Evolutionary conservation across 1,284 basidiomycete species (phyloP).

Genomic region (Paramarasmius palmivorus): DNA sequence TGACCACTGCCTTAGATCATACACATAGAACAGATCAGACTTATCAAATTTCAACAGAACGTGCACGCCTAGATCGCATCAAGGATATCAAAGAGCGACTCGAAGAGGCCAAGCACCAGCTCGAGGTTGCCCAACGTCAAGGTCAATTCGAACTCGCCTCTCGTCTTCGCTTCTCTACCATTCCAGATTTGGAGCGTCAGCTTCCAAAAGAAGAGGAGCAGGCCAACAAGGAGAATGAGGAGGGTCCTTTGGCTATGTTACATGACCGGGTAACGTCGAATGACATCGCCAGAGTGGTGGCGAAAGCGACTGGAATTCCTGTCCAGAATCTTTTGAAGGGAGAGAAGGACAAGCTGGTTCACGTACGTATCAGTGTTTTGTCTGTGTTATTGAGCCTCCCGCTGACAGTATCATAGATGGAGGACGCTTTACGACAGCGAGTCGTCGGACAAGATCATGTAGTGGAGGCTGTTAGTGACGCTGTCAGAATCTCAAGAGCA

Average conservation of each 20-base stretch:
- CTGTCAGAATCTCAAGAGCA: constrained; percentile 88
- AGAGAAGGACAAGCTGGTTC: constrained; percentile 88
- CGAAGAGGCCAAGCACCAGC: constrained; percentile 83
- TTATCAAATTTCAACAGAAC: constrained; percentile 52
- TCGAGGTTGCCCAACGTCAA: constrained; percentile 86
- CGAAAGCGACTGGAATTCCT: constrained; percentile 90
- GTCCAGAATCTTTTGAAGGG: constrained; percentile 88
- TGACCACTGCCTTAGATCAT: constrained; percentile 1
- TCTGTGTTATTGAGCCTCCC: constrained; percentile 9
- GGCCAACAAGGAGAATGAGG: constrained; percentile 30
- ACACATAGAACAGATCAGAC: neutral
- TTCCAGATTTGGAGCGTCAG: constrained; percentile 79
- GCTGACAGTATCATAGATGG: constrained; percentile 61
- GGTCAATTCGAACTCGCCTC: constrained; percentile 85
- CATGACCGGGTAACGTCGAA: constrained; percentile 87
- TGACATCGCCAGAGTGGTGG: constrained; percentile 88
- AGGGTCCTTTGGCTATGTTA: constrained; percentile 63
- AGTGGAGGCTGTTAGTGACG: constrained; percentile 79
- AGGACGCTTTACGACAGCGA: constrained; percentile 70
- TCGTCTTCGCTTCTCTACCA: constrained; percentile 78
- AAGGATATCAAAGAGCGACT: constrained; percentile 79
- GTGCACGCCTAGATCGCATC: constrained; percentile 72
- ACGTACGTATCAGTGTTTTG: constrained; percentile 49
- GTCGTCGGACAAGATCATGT: constrained; percentile 92
- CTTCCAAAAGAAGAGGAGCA: constrained; percentile 66